A percentile compares a stretch with the other conserved stretches of the same genome.
Evolutionary conservation across 192 early-diverging fungal genomes (phyloP).

Genomic region (Coemansia sp.): DNA sequence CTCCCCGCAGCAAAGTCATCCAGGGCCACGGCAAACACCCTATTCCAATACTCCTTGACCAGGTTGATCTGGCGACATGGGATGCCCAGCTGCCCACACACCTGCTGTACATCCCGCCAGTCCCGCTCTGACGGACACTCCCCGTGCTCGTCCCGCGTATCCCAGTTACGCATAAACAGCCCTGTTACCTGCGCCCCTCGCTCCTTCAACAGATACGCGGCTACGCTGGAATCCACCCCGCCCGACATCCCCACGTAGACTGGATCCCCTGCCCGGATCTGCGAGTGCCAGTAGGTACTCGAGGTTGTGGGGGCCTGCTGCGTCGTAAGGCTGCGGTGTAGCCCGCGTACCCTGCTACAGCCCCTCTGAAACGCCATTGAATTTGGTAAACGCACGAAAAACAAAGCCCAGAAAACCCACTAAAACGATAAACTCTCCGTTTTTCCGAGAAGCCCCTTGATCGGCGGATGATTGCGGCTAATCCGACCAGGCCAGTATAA

Average conservation of each 20-base stretch:
- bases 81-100: constrained; percentile 65
- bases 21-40: constrained; percentile 79
- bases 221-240: constrained; percentile 89
- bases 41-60: constrained; percentile 85
- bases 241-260: constrained; percentile 88
- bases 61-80: constrained; percentile 62
- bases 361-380: too few species aligned
- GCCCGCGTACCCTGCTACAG: too few species aligned
- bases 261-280: constrained; percentile 7
- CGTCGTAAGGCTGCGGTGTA: too few species aligned
- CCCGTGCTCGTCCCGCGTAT: constrained; percentile 69
- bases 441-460: too few species aligned
- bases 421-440: too few species aligned
- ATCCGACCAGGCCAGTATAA: too few species aligned
- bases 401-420: too few species aligned
- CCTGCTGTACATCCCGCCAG: constrained; percentile 68
- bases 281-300: not conserved
- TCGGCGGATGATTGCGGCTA: too few species aligned
- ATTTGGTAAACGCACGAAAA: too few species aligned
- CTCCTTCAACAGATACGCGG: constrained; percentile 65
- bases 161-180: constrained; percentile 96
- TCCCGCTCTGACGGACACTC: constrained; percentile 72
- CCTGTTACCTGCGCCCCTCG: constrained; percentile 63
- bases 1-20: constrained; percentile 60
- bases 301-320: not conserved